These are phyloP conservation scores for Cucumis cinereus DNA, from an alignment of 306 rosid genomes.

Conservation along the genomic window DNA sequence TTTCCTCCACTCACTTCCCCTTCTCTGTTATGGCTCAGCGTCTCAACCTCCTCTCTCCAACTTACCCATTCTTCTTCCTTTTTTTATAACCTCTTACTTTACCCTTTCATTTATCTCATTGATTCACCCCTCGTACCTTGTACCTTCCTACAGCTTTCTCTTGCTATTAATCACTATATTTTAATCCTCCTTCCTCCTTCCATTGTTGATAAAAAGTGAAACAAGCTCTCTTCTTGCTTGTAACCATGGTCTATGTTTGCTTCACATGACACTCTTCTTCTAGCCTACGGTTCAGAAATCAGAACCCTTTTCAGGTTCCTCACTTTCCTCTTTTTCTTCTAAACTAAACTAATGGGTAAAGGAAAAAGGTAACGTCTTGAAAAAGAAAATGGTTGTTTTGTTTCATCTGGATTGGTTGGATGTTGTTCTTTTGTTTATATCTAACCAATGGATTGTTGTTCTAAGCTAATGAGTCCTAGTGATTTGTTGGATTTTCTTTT, in stretches of 20 bases:
- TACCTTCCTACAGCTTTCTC: not conserved
- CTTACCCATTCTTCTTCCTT: not conserved
- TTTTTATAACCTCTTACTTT: not conserved
- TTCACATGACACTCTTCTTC: slow-evolving; percentile 1
- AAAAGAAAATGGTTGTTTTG: not conserved
- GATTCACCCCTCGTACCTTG: not conserved
- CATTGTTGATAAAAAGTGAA: not conserved
- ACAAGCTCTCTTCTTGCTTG: not conserved
- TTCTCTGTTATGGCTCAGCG: not conserved
- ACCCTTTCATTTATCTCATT: not conserved
- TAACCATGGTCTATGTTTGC: not conserved
- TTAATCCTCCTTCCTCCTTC: not conserved
- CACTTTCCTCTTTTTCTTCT: not conserved
- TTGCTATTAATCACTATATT: not conserved
- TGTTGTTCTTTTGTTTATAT: not conserved
- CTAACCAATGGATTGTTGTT: not conserved
- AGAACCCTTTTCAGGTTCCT: slow-evolving; percentile 2
- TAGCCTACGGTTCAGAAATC: not conserved
- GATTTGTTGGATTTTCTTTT: not conserved
- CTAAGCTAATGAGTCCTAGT: not conserved
- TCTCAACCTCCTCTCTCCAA: not conserved
- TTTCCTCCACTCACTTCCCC: not conserved
- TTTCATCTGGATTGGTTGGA: not conserved
- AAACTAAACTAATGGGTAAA: not conserved
- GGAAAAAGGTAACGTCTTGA: not conserved